Evolutionary conservation across 257 asterid species (phyloP).

Genomic region (Forsythia viridissima): DNA sequence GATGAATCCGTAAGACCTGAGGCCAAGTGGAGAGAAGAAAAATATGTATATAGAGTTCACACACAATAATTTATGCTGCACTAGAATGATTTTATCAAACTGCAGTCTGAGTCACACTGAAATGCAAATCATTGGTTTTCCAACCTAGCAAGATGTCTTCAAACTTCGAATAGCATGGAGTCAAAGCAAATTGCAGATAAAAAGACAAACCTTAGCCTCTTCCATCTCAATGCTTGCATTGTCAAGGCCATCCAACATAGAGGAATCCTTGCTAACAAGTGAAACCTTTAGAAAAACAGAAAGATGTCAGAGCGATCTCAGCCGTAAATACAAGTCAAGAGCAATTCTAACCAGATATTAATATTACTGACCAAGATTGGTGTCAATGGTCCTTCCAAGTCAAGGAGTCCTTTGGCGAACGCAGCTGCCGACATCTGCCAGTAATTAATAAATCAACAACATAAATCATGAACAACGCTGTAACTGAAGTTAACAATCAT

Average conservation of each 20-base stretch:
- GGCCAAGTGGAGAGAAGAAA: background rate
- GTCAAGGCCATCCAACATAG: slow-evolving; percentile 97
- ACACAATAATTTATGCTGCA: background rate
- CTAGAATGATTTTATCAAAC: background rate
- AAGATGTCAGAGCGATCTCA: slow-evolving; percentile 9
- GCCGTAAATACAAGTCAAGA: background rate
- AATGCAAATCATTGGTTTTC: background rate
- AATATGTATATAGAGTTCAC: background rate
- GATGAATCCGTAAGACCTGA: background rate
- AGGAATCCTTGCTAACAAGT: slow-evolving; percentile 97
- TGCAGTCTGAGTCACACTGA: background rate
- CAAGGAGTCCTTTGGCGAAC: slow-evolving; percentile 97
- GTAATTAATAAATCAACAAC: slow-evolving; percentile 10
- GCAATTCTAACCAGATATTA: slow-evolving; percentile 12
- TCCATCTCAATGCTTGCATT: slow-evolving; percentile 90
- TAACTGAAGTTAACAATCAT: background rate
- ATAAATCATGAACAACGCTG: slow-evolving; percentile 15
- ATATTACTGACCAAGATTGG: slow-evolving; percentile 81
- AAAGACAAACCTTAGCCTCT: slow-evolving; percentile 80
- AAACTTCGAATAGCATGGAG: background rate
- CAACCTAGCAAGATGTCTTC: background rate
- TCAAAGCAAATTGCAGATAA: slow-evolving; percentile 19
- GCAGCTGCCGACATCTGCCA: slow-evolving; percentile 99
- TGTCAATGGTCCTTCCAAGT: slow-evolving; percentile 95
- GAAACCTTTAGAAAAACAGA: slow-evolving; percentile 62